Base-by-base conservation (phyloP, 2,329 filamentous ascomycete species). In the Cladosporium sp. region DNA sequence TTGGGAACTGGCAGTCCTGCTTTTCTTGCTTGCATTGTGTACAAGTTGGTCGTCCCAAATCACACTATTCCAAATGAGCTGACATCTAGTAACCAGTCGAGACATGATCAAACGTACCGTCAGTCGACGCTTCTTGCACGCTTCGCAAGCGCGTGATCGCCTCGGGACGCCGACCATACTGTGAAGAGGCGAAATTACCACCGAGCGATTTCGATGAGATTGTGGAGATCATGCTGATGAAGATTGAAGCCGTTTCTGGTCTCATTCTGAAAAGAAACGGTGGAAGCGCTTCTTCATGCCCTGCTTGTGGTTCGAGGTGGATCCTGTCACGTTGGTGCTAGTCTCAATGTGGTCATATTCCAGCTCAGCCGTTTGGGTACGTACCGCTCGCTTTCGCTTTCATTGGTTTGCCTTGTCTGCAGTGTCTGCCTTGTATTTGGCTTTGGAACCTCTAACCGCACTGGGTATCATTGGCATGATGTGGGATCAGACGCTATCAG, bases 91-190 rank as follows among this genome's bases (percentile, higher is more conserved):
- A 39, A 19, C 32, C 2, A 9, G 13, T 8, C 17, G 11, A 39
- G 19, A 39, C 8, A 13, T 18, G 9, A 20, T 18, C 8, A 17
- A 2, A 47, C 34, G 7, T 3, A 47, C 44, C 15, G 24, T 40
- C 17, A 47, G 12, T 12, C 44, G 44, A n/a, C 44, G 24, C 24
- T 40, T 47, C 44, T 30, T 38, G 24, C 44, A 47, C 29, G 36
- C 34, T 3, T 47, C 44, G 24, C 44, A 47, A 5, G 34, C 36
- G 37, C 36, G 36, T 1, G 34, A 22, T 39, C 44, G 44, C 24
- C 38, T 47, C 13, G 44, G 44, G 22, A 47, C 44, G 11, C 44
- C 44, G 8, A 47, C 44, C 44, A 47, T 47, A 17, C 22, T 30
- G 36, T 20, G 9, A 17, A 7, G 15, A 1, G 3, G 3, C 15